Evolutionary conservation across 2,329 filamentous ascomycete species (phyloP).

Genomic region (Geosmithia morbida): DNA sequence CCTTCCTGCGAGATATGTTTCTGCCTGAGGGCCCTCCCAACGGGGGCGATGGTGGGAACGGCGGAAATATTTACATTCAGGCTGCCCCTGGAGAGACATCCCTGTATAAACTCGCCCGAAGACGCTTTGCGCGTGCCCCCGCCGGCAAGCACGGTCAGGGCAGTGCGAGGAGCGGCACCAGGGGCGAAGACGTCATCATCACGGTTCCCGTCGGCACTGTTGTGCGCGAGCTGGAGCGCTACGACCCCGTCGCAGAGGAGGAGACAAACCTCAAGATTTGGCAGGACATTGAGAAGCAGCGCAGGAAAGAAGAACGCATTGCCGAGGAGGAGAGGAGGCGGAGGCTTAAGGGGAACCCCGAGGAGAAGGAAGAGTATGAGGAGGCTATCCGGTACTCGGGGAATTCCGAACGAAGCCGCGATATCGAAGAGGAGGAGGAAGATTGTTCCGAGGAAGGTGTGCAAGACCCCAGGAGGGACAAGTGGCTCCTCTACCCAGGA

Average conservation of each 20-base stretch:
- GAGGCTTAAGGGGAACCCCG: conserved; percentile 2
- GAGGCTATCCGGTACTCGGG: background rate
- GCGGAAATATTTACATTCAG: conserved; percentile 89
- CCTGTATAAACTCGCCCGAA: conserved; percentile 75
- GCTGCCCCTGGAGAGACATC: conserved; percentile 84
- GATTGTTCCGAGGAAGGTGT: conserved; percentile 12
- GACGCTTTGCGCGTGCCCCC: conserved; percentile 59
- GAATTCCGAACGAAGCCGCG: background rate
- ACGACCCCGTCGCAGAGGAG: conserved; percentile 65
- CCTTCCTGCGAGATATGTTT: conserved; percentile 85
- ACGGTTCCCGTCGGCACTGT: conserved; percentile 89
- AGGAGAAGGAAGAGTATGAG: conserved; percentile 10
- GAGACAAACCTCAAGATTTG: conserved; percentile 17
- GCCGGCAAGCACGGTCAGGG: conserved; percentile 69
- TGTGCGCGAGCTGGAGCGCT: conserved; percentile 64
- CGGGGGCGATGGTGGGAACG: conserved; percentile 84
- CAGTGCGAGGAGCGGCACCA: conserved; percentile 55
- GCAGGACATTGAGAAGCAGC: conserved; percentile 16
- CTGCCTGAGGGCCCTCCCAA: conserved; percentile 81
- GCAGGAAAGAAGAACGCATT: conserved; percentile 12
- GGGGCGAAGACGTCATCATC: conserved; percentile 77
- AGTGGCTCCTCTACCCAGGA: conserved; percentile 80
- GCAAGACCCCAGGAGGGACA: conserved; percentile 41
- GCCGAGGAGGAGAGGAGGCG: conserved; percentile 18
- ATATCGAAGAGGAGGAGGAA: conserved; percentile 3